Base-by-base conservation (phyloP, 371 early-diverging fungal genomes). In the Actinomortierella ambigua region DNA sequence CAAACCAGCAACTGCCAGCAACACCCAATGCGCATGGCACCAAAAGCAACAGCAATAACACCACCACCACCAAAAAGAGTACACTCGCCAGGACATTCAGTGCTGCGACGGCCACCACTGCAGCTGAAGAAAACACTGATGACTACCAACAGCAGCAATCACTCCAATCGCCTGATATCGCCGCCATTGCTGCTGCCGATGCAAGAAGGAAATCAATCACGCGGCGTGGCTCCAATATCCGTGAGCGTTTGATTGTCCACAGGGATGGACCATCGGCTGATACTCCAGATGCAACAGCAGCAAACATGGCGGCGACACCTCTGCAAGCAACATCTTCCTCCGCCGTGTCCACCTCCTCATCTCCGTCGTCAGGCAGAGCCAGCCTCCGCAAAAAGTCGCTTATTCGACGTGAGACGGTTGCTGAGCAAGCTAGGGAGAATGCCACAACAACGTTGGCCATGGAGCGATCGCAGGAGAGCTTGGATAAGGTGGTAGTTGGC, bases 401-500 rank as follows among this genome's bases (percentile, higher is more conserved):
- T 44, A 55, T 0, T n/a, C 9, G 34, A 24, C n/a, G 26, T n/a
- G 29, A 26, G 3, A 34, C 51, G 3, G 22, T n/a, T 14, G 50
- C n/a, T 26, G 51, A 51, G 51, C 3, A n/a, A 26, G 28, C 24
- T 15, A 27, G n/a, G 51, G 54, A 54, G n/a, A 54, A 39, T 23
- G 41, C 54, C 14, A 66, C 73, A 14, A 71, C 73, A 1, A 50
- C 57, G 8, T 60, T 71, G 1, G 65, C 73, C 14, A 63, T 66
- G 40, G 57, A 59, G 24, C 62, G 73, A n/a, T 57, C 66, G 6
- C 13, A 55, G 5, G 55, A 48, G 44, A 65, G 73, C 27, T 47
- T 63, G 28, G 66, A 63, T 9, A 71, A 66, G 50, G 59, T 71
- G 9, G 56, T 71, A 13, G 66, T 66, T 3, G 73, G 73, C 8